Evolutionary conservation across 768 basidiomycete species (phyloP), one percentile per base, ranked within the genome.

Genomic region (Amanita fuliginea): DNA sequence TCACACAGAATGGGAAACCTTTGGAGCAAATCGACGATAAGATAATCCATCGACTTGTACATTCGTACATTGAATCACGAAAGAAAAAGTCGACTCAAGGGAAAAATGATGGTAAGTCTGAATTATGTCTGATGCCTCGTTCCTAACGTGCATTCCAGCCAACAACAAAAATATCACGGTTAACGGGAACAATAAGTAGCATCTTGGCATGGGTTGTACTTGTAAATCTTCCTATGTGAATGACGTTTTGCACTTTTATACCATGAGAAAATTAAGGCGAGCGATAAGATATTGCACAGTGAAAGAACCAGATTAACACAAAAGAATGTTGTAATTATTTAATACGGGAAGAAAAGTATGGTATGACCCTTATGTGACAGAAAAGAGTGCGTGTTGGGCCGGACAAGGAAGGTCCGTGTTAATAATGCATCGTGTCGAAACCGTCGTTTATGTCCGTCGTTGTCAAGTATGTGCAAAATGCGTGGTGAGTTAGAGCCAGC

Each of bases 1-100:
- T 75, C 3, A 53, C 60, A 1, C 54, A 56, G 13, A 6, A 6
- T 7, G 30, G 47, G 13, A 8, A 13, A 5, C 21, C 16, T 1
- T 9, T 41, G 10, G 39, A 42, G 7, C 22, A 41, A 8, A 1
- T 48, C 4, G 47, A 48, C 0, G 2, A n/a, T 0, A 48, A 48
- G 13, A 3, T 33, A 1, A 21, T 48, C 3, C 37, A 30, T 5
- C 22, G 4, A n/a, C 3, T 14, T 2, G 9, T 47, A 6, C 11
- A 3, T 9, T 24, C 36, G 3, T 37, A 47, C 28, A 16, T 47
- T 21, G 34, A 46, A 8, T 16, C 35, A 11, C 46, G 16, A 28
- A 22, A 9, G 24, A 47, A 47, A 8, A n/a, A n/a, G n/a, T n/a
- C n/a, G n/a, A n/a, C n/a, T n/a, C 22, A 11, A 14, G 18, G 9